phyloP scores from a whole-genome alignment of 352 stramenopile genomes.

The Phytophthora capsici region DNA sequence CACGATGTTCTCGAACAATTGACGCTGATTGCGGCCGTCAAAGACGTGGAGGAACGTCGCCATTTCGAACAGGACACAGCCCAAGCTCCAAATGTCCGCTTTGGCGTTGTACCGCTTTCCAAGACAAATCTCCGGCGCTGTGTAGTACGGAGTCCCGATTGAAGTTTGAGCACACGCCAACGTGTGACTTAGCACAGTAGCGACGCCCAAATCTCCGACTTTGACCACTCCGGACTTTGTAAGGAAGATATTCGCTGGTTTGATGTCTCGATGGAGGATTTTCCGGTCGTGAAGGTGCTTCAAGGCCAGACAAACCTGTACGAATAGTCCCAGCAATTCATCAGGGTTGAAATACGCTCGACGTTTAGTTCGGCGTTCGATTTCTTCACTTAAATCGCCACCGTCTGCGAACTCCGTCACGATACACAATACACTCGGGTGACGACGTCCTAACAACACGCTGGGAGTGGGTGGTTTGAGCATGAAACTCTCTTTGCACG shows the following conservation, averaged over 20 bases:
- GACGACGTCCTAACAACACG: constrained; percentile 1
- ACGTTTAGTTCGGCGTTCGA: constrained; percentile 42
- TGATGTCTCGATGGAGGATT: constrained; percentile 90
- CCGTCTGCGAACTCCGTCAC: constrained; percentile 86
- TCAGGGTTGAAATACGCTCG: constrained; percentile 38
- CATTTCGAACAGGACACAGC: constrained; percentile 95
- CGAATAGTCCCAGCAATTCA: constrained; percentile 63
- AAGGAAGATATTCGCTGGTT: constrained; percentile 90
- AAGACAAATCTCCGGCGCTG: constrained; percentile 94
- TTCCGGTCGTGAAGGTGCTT: constrained; percentile 86
- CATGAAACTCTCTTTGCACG: constrained; percentile 81
- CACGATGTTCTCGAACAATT: constrained; percentile 82
- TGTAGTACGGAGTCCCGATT: constrained; percentile 92
- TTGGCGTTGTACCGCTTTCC: constrained; percentile 94
- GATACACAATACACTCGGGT: constrained; percentile 68
- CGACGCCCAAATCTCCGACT: constrained; percentile 82
- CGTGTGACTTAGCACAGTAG: constrained; percentile 76
- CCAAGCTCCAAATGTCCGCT: constrained; percentile 94
- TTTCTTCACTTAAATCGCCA: constrained; percentile 68
- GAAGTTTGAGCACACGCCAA: constrained; percentile 75
- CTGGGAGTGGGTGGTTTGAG: constrained; percentile 20
- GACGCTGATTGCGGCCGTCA: constrained; percentile 77
- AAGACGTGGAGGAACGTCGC: constrained; percentile 90
- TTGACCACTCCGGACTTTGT: constrained; percentile 69
- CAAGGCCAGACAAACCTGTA: constrained; percentile 77